Percentiles rank a stretch among this genome's conserved stretches.
phyloP scores from a whole-genome alignment of 345 rosid species.

The Arabis alpina region DNA sequence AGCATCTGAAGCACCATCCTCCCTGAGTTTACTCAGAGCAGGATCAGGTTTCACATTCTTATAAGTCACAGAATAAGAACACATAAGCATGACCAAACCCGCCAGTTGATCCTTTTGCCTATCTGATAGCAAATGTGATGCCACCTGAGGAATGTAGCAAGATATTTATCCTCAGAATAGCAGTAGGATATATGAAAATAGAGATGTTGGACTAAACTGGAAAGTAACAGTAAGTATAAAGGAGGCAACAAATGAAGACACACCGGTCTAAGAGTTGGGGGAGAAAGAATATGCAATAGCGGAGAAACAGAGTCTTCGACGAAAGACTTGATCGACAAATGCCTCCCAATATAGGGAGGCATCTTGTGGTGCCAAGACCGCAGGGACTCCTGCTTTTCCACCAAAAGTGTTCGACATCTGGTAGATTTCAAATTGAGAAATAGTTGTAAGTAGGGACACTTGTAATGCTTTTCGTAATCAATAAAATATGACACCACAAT shows the following conservation, averaged over 20 bases:
- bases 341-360: slow-evolving; percentile 79
- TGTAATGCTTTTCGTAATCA: slow-evolving; percentile 11
- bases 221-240: neutral
- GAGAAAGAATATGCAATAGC: slow-evolving; percentile 79
- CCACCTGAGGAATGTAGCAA: slow-evolving; percentile 60
- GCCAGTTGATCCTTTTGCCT: slow-evolving; percentile 70
- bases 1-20: slow-evolving; percentile 55
- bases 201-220: neutral
- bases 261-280: slow-evolving; percentile 85
- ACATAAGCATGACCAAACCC: slow-evolving; percentile 70
- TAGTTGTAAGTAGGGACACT: slow-evolving; percentile 26
- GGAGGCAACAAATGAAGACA: slow-evolving; percentile 25
- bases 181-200: neutral
- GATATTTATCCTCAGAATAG: slow-evolving; percentile 5
- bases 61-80: slow-evolving; percentile 74
- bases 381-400: slow-evolving; percentile 68
- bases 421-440: slow-evolving; percentile 37
- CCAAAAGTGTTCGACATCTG: slow-evolving; percentile 70
- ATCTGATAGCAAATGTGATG: slow-evolving; percentile 75
- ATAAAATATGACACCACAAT: slow-evolving; percentile 30
- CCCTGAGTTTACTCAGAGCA: slow-evolving; percentile 46
- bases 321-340: slow-evolving; percentile 68
- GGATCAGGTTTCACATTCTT: slow-evolving; percentile 59
- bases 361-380: slow-evolving; percentile 79
- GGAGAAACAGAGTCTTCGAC: slow-evolving; percentile 80